Percentiles rank a stretch among this genome's conserved stretches.
Conservation (phyloP, 2,329 filamentous ascomycete species). For the Epicoccum nigrum region DNA sequence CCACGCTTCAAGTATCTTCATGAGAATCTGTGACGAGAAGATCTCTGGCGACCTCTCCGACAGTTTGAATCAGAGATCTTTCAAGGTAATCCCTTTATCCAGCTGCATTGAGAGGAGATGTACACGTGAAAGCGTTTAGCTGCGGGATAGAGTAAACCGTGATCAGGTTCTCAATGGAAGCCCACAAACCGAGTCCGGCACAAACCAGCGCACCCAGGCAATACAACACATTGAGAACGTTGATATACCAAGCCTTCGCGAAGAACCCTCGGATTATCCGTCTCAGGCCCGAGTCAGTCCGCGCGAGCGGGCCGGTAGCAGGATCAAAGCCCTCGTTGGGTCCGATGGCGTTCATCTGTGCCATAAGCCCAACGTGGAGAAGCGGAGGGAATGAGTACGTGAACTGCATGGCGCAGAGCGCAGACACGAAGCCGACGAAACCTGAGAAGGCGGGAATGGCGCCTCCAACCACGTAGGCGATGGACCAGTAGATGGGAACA, state of each 20-base stretch:
- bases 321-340: conserved; percentile 1
- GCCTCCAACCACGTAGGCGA: background rate
- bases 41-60: too few relatives aligned
- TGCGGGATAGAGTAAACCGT: conserved; percentile 55
- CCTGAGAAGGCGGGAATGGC: conserved; percentile 1
- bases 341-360: conserved; percentile 1
- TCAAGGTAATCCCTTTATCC: background rate
- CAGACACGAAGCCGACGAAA: conserved; percentile 1
- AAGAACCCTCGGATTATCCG: background rate
- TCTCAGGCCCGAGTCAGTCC: background rate
- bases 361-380: background rate
- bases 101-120: conserved; percentile 14
- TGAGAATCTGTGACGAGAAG: too few relatives aligned
- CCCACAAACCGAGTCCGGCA: conserved; percentile 4
- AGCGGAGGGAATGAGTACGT: conserved; percentile 4
- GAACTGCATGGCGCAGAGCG: conserved; percentile 8
- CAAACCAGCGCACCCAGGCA: conserved; percentile 1
- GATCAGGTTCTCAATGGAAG: conserved; percentile 45
- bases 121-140: conserved; percentile 51
- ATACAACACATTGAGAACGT: background rate
- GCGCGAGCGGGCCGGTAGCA: background rate
- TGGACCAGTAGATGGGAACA: conserved; percentile 2
- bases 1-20: too few relatives aligned
- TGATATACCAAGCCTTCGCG: conserved; percentile 1
- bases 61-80: too few relatives aligned